Percentiles rank a stretch among this genome's conserved stretches.
phyloP scores from a whole-genome alignment of 148 eudicot genomes.

The Hydrangea macrophylla region DNA sequence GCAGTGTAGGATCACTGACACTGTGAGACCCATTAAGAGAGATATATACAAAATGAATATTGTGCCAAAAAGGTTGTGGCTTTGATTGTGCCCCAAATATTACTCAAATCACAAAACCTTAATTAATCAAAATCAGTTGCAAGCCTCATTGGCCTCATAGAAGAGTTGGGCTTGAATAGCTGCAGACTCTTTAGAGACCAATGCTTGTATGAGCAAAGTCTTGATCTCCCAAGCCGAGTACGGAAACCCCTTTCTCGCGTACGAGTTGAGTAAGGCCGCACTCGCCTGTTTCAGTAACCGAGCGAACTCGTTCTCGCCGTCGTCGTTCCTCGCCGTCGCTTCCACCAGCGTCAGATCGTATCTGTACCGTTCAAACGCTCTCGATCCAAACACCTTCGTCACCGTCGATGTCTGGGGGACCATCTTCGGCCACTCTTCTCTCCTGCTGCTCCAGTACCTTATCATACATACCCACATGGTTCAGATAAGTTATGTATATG shows the following conservation, averaged over 20 bases:
- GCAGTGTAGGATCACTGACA: too few species aligned
- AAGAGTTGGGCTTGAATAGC: slow-evolving; percentile 55
- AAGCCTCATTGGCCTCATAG: slow-evolving; percentile 58
- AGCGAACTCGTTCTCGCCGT: slow-evolving; percentile 44
- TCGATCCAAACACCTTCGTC: slow-evolving; percentile 75
- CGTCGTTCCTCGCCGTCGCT: slow-evolving; percentile 67
- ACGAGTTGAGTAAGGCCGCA: slow-evolving; percentile 81
- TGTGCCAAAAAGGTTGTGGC: too few species aligned
- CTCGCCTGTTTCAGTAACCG: slow-evolving; percentile 63
- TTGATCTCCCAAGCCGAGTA: slow-evolving; percentile 83
- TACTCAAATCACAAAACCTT: too few species aligned
- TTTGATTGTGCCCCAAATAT: too few species aligned
- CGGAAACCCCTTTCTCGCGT: slow-evolving; percentile 71
- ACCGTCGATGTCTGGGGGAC: slow-evolving; percentile 73
- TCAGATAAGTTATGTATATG: neutral
- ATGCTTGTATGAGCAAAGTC: slow-evolving; percentile 48
- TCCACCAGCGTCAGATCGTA: slow-evolving; percentile 70
- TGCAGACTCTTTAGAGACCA: slow-evolving; percentile 63
- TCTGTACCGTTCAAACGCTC: slow-evolving; percentile 66
- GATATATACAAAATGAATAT: too few species aligned
- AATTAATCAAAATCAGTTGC: too few species aligned
- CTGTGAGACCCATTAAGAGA: too few species aligned
- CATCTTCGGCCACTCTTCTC: slow-evolving; percentile 80
- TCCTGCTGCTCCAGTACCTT: slow-evolving; percentile 42
- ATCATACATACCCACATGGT: neutral